Conservation (phyloP, 2,329 filamentous ascomycete species). For the Elsinoe fawcettii region DNA sequence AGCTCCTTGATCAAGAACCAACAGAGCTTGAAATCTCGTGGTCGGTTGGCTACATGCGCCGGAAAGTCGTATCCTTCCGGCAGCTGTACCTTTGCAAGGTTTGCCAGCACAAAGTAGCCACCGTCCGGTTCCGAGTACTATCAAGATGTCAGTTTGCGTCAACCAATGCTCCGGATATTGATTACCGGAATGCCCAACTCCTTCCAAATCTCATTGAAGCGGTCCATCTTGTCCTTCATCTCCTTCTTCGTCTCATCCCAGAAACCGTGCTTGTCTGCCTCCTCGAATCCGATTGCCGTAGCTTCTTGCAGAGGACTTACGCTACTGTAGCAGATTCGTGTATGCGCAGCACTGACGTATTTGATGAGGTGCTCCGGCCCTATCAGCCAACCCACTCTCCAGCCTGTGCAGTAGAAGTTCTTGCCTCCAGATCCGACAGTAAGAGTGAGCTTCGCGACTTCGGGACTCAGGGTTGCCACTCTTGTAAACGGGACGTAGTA, state of each 20-base stretch:
- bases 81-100: conserved; percentile 79
- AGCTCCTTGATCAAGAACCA: conserved; percentile 98
- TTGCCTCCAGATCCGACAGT: conserved; percentile 96
- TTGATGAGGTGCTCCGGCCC: conserved; percentile 82
- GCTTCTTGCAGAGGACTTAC: conserved; percentile 93
- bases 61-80: conserved; percentile 84
- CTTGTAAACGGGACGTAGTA: conserved; percentile 94
- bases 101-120: conserved; percentile 94
- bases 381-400: conserved; percentile 93
- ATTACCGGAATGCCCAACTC: conserved; percentile 39
- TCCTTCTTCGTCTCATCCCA: conserved; percentile 77
- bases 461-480: conserved; percentile 81
- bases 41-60: conserved; percentile 72
- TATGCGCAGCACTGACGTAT: conserved; percentile 86
- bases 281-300: conserved; percentile 84
- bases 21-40: conserved; percentile 85
- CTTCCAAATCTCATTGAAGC: conserved; percentile 63
- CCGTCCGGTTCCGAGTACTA: conserved; percentile 86
- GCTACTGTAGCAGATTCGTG: conserved; percentile 89
- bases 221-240: conserved; percentile 82
- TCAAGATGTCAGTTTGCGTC: not conserved
- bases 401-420: conserved; percentile 96
- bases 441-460: conserved; percentile 78
- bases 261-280: conserved; percentile 77
- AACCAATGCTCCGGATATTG: not conserved